phyloP scores from a whole-genome alignment of 495 filamentous ascomycete species.

The Thermothielavioides terrestris region DNA sequence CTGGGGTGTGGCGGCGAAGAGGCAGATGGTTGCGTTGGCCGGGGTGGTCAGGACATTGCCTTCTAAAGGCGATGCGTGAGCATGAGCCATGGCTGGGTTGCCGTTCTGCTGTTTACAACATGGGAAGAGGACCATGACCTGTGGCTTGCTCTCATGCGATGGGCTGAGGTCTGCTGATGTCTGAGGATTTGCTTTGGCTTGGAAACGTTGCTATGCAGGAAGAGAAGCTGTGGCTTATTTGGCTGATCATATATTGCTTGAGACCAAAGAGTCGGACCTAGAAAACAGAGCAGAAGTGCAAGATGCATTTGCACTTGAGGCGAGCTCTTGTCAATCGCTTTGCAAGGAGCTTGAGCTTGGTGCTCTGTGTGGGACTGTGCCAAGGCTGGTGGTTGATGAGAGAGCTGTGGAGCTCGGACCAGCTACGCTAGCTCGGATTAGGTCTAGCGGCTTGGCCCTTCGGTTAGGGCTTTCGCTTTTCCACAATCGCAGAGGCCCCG shows the following conservation, averaged over 20 bases:
- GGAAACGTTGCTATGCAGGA: too few species aligned
- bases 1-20: slow-evolving; percentile 29
- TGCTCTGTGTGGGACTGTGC: background rate
- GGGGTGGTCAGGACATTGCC: slow-evolving; percentile 24
- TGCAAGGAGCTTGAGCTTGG: background rate
- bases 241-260: too few species aligned
- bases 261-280: too few species aligned
- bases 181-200: too few species aligned
- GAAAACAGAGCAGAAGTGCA: too few species aligned
- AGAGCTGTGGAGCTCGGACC: slow-evolving; percentile 10
- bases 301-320: background rate
- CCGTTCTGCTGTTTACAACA: too few species aligned
- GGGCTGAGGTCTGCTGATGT: too few species aligned
- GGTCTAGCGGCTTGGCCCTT: slow-evolving; percentile 9
- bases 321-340: too few species aligned
- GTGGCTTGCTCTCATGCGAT: too few species aligned
- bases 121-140: too few species aligned
- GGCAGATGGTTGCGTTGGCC: slow-evolving; percentile 28
- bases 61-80: background rate
- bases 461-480: slow-evolving; percentile 27
- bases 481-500: slow-evolving; percentile 22
- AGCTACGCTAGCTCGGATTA: slow-evolving; percentile 1
- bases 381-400: background rate
- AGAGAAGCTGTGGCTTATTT: too few species aligned
- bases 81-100: background rate